These are phyloP conservation scores for Colletotrichum lupini DNA, from an alignment of 2,329 filamentous ascomycete genomes.

Conservation along the genomic window DNA sequence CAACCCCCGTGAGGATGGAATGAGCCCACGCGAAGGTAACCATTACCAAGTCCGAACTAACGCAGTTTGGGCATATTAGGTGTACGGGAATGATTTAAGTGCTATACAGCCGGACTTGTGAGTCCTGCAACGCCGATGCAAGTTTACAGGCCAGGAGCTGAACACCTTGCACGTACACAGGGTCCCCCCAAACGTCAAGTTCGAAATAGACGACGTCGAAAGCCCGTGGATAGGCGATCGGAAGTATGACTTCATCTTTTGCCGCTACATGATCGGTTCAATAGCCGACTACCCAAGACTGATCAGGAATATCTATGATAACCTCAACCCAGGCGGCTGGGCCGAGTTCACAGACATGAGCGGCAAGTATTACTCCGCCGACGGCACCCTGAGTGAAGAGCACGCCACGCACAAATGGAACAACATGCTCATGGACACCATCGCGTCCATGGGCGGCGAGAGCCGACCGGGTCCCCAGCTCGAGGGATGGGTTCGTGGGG, in stretches of 20 bases:
- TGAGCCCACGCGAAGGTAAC: too few relatives aligned
- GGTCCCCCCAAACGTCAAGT: constrained; percentile 73
- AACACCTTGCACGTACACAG: too few relatives aligned
- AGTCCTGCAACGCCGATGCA: too few relatives aligned
- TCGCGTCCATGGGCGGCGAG: constrained; percentile 38
- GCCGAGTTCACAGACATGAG: constrained; percentile 45
- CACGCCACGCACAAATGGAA: constrained; percentile 39
- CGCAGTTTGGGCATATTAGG: too few relatives aligned
- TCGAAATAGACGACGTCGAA: constrained; percentile 74
- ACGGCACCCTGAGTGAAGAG: too few relatives aligned
- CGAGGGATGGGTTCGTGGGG: constrained; percentile 42
- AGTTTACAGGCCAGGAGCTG: too few relatives aligned
- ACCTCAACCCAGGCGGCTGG: constrained; percentile 49
- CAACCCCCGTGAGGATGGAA: too few relatives aligned
- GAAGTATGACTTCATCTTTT: constrained; percentile 48
- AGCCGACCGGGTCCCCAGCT: constrained; percentile 41
- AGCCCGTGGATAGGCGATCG: constrained; percentile 54
- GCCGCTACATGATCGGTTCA: constrained; percentile 16
- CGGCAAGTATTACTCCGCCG: constrained; percentile 39
- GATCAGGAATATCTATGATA: constrained; percentile 11
- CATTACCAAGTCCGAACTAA: too few relatives aligned
- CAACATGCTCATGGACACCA: constrained; percentile 35
- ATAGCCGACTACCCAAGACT: constrained; percentile 17
- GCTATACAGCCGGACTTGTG: too few relatives aligned
- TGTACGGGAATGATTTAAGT: too few relatives aligned